These are phyloP conservation scores for Hymenochaete sp. DNA, from an alignment of 1,284 basidiomycete species.

Conservation along the genomic window DNA sequence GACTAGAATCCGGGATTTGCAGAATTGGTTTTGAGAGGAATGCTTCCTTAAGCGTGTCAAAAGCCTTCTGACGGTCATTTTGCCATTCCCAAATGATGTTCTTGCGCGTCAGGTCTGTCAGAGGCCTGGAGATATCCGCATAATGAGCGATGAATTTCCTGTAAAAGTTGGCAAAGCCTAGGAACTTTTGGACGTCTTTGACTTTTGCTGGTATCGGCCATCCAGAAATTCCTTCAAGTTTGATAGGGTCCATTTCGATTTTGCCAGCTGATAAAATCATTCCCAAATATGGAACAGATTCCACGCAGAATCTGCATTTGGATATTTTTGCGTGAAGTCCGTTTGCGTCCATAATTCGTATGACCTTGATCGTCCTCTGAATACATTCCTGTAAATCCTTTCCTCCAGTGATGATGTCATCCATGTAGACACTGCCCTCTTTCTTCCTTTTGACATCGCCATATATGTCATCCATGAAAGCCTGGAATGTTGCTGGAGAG, in stretches of 20 bases:
- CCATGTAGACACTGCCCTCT: conserved; percentile 21
- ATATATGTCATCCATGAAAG: conserved; percentile 17
- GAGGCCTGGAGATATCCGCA: neutral
- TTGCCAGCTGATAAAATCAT: conserved; percentile 15
- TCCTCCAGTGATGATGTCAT: conserved; percentile 24
- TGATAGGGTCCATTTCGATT: conserved; percentile 16
- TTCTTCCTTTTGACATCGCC: conserved; percentile 3
- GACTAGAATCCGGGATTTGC: too few species aligned
- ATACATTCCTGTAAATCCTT: conserved; percentile 21
- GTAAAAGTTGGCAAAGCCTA: conserved; percentile 22
- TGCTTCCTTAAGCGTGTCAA: too few species aligned
- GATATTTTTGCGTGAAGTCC: conserved; percentile 23
- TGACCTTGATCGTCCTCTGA: conserved; percentile 26
- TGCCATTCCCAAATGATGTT: too few species aligned
- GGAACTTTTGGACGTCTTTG: conserved; percentile 20
- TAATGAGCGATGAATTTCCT: conserved; percentile 19
- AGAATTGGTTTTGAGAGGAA: too few species aligned
- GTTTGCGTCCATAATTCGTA: conserved; percentile 27
- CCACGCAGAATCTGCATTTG: neutral
- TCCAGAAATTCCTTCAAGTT: conserved; percentile 18
- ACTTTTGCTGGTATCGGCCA: conserved; percentile 21
- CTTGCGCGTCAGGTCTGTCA: neutral
- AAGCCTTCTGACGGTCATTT: too few species aligned
- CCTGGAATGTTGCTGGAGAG: conserved; percentile 30
- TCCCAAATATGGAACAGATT: conserved; percentile 13